Conservation (phyloP, 768 basidiomycete genomes). For the Suillus variegatus region DNA sequence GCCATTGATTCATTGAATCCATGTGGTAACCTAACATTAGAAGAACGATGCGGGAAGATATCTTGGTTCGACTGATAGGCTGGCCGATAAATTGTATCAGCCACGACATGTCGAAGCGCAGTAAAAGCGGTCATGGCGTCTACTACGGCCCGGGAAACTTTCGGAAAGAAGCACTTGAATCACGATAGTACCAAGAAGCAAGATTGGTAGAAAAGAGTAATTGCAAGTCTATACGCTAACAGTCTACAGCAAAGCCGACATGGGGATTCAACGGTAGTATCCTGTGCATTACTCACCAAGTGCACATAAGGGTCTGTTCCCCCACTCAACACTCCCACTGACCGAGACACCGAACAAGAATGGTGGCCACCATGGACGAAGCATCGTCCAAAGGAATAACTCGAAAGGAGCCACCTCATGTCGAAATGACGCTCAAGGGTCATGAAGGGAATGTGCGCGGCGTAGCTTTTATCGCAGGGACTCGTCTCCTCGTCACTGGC, state of each 20-base stretch:
- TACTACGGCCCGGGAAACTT: not conserved
- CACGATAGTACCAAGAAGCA: no score
- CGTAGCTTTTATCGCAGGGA: not conserved
- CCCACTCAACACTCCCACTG: not conserved
- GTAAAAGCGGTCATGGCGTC: no score
- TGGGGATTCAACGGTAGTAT: not conserved
- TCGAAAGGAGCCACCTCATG: not conserved
- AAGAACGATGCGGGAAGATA: not conserved
- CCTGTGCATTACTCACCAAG: not conserved
- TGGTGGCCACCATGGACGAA: not conserved
- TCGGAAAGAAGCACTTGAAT: not conserved
- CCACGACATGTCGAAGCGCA: not conserved
- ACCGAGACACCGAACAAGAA: not conserved
- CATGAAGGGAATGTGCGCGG: rapidly evolving
- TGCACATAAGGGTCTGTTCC: not conserved
- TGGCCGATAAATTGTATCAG: not conserved
- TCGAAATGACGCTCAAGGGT: not conserved
- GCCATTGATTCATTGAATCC: not conserved
- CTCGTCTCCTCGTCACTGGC: not conserved
- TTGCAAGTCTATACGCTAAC: no score
- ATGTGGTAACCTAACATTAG: not conserved
- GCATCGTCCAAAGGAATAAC: not conserved
- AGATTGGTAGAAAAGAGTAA: no score
- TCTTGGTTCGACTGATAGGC: not conserved
- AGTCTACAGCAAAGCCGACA: not conserved